phyloP scores from a whole-genome alignment of 1,284 basidiomycete genomes.

The Retiboletus flavoniger region DNA sequence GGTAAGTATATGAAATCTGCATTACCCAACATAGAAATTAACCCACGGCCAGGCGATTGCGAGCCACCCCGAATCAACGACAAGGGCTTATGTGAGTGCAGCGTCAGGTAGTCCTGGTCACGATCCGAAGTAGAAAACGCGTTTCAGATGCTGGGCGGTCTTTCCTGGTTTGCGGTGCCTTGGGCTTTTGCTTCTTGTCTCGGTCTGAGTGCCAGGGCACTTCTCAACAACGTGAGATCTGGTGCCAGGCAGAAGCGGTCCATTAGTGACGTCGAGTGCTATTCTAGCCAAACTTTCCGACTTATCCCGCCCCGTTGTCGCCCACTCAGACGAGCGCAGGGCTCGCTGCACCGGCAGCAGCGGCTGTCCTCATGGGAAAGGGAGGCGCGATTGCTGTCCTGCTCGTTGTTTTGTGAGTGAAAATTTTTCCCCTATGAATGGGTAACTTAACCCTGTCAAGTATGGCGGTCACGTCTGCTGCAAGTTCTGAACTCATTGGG shows the following conservation, averaged over 20 bases:
- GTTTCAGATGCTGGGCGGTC: constrained; percentile 53
- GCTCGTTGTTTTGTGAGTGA: constrained; percentile 51
- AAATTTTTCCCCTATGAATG: neutral
- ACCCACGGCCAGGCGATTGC: constrained; percentile 42
- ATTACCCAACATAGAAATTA: neutral
- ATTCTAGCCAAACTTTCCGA: constrained; percentile 48
- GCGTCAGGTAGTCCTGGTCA: neutral
- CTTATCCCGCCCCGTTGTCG: constrained; percentile 52
- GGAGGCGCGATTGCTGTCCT: constrained; percentile 52
- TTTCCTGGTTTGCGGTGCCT: constrained; percentile 64
- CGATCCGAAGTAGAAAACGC: neutral
- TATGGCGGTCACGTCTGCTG: constrained; percentile 60
- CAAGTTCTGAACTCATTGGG: constrained; percentile 60
- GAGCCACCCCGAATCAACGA: constrained; percentile 48
- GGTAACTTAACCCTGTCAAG: constrained; percentile 23
- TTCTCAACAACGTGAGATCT: constrained; percentile 41
- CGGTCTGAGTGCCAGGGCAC: constrained; percentile 54
- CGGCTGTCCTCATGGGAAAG: constrained; percentile 51
- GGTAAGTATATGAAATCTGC: constrained; percentile 27
- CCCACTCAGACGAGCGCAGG: constrained; percentile 50
- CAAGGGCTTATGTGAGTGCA: constrained; percentile 46
- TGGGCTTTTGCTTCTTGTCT: constrained; percentile 58
- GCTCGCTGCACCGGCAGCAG: constrained; percentile 53
- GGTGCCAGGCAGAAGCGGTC: neutral
- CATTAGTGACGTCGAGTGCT: neutral